phyloP scores from a whole-genome alignment of 2,329 filamentous ascomycete species.

The Paracoccidioides lutzii region DNA sequence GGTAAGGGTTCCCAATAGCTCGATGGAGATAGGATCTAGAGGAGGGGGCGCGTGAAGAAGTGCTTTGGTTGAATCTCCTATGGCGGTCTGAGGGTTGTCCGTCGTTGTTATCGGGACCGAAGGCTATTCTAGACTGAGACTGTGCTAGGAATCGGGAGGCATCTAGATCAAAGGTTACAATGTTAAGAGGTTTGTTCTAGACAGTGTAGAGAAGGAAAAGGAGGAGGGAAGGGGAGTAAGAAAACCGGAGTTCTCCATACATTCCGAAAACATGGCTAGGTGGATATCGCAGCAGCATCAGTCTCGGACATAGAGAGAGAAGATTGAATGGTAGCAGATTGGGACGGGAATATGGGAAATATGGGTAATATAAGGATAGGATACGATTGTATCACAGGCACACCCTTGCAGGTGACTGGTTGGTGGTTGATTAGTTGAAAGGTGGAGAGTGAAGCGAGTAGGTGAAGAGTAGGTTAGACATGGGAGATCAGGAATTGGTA shows the following conservation, averaged over 20 bases:
- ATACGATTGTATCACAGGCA: not conserved
- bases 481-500: not conserved
- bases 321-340: not conserved
- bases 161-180: slow-evolving; percentile 44
- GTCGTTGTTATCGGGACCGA: slow-evolving; percentile 46
- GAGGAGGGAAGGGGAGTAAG: not conserved
- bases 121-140: slow-evolving; percentile 80
- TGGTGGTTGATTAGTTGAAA: not conserved
- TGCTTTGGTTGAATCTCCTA: slow-evolving; percentile 31
- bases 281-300: not conserved
- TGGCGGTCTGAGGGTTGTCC: slow-evolving; percentile 37
- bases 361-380: not conserved
- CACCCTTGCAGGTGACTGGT: not conserved
- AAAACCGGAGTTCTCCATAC: slow-evolving; percentile 5
- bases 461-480: not conserved
- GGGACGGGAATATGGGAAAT: not conserved
- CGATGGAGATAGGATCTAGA: slow-evolving; percentile 40
- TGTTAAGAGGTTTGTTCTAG: not conserved
- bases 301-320: not conserved
- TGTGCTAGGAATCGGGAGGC: slow-evolving; percentile 92
- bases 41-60: slow-evolving; percentile 35
- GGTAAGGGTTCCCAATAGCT: slow-evolving; percentile 63
- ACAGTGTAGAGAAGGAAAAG: not conserved
- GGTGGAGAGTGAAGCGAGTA: not conserved
- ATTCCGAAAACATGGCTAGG: slow-evolving; percentile 13